Percentiles rank a stretch among this genome's conserved stretches.
Conservation (phyloP, 805 yeast species). For the Schizosaccharomyces japonicus region DNA sequence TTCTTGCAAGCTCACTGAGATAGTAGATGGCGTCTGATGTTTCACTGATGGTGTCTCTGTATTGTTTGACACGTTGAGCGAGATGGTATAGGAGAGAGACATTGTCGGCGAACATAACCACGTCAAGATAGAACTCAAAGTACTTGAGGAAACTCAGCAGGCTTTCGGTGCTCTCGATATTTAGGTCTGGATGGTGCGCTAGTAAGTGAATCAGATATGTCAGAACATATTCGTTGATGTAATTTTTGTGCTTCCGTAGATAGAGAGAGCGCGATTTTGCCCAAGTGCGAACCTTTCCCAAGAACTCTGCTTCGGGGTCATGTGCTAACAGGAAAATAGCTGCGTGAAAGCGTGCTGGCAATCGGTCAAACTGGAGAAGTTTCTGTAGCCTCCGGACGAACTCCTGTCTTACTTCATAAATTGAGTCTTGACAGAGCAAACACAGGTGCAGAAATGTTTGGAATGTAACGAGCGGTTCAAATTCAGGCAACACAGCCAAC, state of each 20-base stretch:
- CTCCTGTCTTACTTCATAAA: slow-evolving; percentile 27
- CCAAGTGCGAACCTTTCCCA: slow-evolving; percentile 41
- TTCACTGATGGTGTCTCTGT: slow-evolving; percentile 26
- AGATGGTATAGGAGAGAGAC: slow-evolving; percentile 50
- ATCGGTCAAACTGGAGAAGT: slow-evolving; percentile 24
- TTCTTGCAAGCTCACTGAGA: background rate
- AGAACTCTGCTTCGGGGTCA: slow-evolving; percentile 38
- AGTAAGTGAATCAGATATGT: slow-evolving; percentile 44
- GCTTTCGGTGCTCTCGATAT: slow-evolving; percentile 13
- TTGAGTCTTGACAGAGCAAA: slow-evolving; percentile 43
- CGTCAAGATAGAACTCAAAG: slow-evolving; percentile 32
- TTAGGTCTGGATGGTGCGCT: slow-evolving; percentile 46
- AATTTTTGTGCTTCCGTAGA: slow-evolving; percentile 18
- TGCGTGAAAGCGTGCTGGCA: slow-evolving; percentile 45
- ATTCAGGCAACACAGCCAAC: background rate
- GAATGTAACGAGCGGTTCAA: background rate
- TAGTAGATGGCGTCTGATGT: background rate
- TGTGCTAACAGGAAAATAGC: slow-evolving; percentile 49
- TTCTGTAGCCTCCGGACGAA: slow-evolving; percentile 30
- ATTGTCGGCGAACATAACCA: slow-evolving; percentile 40
- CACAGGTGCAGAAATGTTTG: slow-evolving; percentile 17
- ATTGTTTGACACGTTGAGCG: slow-evolving; percentile 58
- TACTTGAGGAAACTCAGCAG: slow-evolving; percentile 29
- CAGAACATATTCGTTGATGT: slow-evolving; percentile 40
- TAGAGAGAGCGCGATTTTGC: slow-evolving; percentile 25